Conservation (phyloP, 2,329 filamentous ascomycete genomes). For the Graphilbum fragrans region DNA sequence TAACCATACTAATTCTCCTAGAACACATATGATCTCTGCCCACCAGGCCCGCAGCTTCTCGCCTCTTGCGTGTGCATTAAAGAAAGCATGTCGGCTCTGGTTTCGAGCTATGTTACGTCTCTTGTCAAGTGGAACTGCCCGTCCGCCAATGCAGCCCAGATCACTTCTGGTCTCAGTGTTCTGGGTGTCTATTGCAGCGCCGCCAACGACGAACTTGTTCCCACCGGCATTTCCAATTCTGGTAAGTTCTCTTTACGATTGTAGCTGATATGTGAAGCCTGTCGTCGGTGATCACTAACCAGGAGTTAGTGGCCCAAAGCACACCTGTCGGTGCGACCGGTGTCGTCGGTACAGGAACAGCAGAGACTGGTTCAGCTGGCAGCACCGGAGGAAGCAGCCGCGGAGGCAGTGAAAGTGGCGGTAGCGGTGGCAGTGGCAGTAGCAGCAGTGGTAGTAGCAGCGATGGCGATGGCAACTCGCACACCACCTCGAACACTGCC, state of each 20-base stretch:
- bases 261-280: background rate
- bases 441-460: constrained; percentile 5
- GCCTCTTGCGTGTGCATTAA: constrained; percentile 42
- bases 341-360: background rate
- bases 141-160: constrained; percentile 28
- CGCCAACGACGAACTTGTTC: background rate
- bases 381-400: background rate
- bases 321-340: background rate
- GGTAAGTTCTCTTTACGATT: background rate
- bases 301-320: constrained; percentile 18
- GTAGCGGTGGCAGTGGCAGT: constrained; percentile 1
- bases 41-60: constrained; percentile 31
- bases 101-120: constrained; percentile 31
- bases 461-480: no score
- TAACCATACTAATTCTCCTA: constrained; percentile 7
- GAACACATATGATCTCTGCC: constrained; percentile 29
- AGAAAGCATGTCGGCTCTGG: constrained; percentile 27
- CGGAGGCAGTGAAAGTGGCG: constrained; percentile 4
- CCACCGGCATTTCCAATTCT: background rate
- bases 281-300: background rate
- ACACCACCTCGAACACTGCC: constrained; percentile 14
- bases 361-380: background rate
- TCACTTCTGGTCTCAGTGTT: constrained; percentile 28
- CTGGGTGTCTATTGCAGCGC: background rate
- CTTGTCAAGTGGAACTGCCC: constrained; percentile 31